Evolutionary conservation across 140 eudicot species (phyloP), one percentile per base, ranked within the genome.

Genomic region (Oenanthe javanica): DNA sequence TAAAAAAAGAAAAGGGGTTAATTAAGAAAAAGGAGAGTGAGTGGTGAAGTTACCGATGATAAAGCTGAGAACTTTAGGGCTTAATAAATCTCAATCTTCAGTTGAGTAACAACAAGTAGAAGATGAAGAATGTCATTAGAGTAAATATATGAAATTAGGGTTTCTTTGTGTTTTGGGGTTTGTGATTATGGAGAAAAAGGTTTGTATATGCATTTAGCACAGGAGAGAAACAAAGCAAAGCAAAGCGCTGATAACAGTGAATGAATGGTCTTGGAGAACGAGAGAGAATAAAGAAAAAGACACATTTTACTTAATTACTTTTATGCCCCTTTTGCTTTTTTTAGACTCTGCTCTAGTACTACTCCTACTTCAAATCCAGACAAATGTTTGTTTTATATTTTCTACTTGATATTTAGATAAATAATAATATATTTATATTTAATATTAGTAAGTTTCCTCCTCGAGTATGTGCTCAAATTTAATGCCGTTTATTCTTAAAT

Each of bases 221-320:
- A 82, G 42, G 83, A 78, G 77, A 19, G 61, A 21, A 78, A 84
- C 82, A 76, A 36, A 36, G 40, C 36, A 31, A 31, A 81, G 84
- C 69, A 74, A 75, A 40, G 49, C 83, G 82, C 89, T 83, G 84
- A 51, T 82, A 83, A 79, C 81, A 89, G 90, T 87, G 87, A 86
- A 86, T 83, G 89, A 89, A 88, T 91, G 92, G 89, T 88, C 94
- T 88, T 82, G 94, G 82, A 84, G 82, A 86, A 88, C 86, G 92
- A 86, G 84, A 85, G 87, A 75, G 82, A 84, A 76, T 84, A 77
- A 85, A 82, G 86, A 77, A 86, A 86, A 46, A 59, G 81, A 84
- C 79, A 72, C 2, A 18, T 36, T 16, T 4, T 47, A 9, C 1
- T 16, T 0, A 59, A 38, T 59, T 77, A 81, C 83, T 9, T 0